Percentiles rank a stretch among this genome's conserved stretches.
These are phyloP conservation scores for Paecilomyces dactylethromorphus DNA, from an alignment of 2,329 filamentous ascomycete genomes.

Conservation along the genomic window DNA sequence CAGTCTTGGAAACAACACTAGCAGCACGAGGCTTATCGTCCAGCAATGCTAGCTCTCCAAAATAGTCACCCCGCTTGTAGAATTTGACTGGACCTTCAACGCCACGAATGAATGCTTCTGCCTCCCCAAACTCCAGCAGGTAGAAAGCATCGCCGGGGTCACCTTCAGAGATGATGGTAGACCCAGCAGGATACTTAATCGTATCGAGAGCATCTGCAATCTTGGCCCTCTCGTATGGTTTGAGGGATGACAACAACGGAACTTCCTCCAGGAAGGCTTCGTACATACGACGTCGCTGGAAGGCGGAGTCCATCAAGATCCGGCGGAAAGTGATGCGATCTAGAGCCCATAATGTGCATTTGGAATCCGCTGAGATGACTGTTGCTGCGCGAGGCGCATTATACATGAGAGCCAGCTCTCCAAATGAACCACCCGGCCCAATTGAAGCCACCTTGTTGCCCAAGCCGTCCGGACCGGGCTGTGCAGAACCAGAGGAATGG, in stretches of 20 bases:
- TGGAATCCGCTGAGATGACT: conserved; percentile 72
- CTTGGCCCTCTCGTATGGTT: conserved; percentile 90
- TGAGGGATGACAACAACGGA: conserved; percentile 73
- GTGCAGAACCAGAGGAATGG: conserved; percentile 67
- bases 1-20: conserved; percentile 73
- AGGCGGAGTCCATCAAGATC: conserved; percentile 96
- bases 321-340: conserved; percentile 95
- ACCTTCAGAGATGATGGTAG: conserved; percentile 84
- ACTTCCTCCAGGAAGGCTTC: conserved; percentile 95
- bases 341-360: conserved; percentile 83
- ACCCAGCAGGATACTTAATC: conserved; percentile 71
- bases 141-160: conserved; percentile 90
- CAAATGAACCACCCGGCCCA: conserved; percentile 85
- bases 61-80: conserved; percentile 91
- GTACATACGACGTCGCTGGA: conserved; percentile 92
- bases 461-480: conserved; percentile 74
- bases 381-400: conserved; percentile 94
- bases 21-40: conserved; percentile 92
- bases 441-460: conserved; percentile 77
- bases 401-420: conserved; percentile 97
- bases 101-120: conserved; percentile 77
- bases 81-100: conserved; percentile 63
- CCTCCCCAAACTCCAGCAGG: conserved; percentile 79
- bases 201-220: conserved; percentile 95
- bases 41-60: conserved; percentile 87